Evolutionary conservation across 208 protist species (phyloP), one percentile per base, ranked within the genome.

Genomic region (Wallacemonas rigidus): DNA sequence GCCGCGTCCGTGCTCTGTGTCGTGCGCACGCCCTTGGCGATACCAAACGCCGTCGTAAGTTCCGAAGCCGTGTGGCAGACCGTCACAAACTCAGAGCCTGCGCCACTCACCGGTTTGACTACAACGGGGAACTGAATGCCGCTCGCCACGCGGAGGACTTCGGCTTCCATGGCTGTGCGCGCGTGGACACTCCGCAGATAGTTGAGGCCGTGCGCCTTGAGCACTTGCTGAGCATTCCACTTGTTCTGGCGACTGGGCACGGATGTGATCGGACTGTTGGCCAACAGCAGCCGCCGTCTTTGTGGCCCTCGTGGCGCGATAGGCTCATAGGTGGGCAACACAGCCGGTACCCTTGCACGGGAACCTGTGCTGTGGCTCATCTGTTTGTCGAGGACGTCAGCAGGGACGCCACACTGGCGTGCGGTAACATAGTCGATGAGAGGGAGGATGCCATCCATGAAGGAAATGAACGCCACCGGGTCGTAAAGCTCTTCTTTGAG

Each of bases 81-180:
- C 53, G 89, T 89, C 14, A 96, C 88, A 47, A 91, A 90, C 76
- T 93, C 88, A 8, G 86, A 92, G 35, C 89, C 92, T 4, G 82
- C 85, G 9, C 92, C 92, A 70, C 80, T 89, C 17, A 89, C 84
- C 15, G 92, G 92, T 72, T 96, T 96, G 57, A 92, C 82, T 62
- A 96, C 81, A 15, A 94, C 87, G n/a, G 89, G 92, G 58, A 92
- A 88, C 35, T 56, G 38, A 71, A 94, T 76, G 39, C 53, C 41
- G 17, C 55, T 45, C 47, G 47, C 63, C 6, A 79, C n/a, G 43
- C 60, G 60, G 15, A 9, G n/a, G 3, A 26, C 17, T 53, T 82
- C 77, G 8, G 83, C 82, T 54, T 85, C 83, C 1, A 67, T 69
- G 8, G 69, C 67, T 41, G 47, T 39, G 26, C 63, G 64, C 1